These are phyloP conservation scores for Parathielavia hyrcaniae DNA, from an alignment of 495 filamentous ascomycete genomes.

Conservation along the genomic window DNA sequence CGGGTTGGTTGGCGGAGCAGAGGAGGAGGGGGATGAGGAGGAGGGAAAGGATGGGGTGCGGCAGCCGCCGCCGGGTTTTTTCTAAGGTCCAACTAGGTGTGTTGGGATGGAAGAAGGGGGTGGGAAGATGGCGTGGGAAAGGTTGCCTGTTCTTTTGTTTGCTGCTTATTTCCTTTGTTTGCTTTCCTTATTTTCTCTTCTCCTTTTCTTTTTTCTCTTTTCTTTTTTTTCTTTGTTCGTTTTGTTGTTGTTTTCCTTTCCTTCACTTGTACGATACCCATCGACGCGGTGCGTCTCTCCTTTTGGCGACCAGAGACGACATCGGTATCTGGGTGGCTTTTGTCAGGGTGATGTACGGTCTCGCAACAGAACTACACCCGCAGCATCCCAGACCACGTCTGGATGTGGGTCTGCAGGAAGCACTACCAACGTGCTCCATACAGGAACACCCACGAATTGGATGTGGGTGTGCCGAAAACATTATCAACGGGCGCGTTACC, in stretches of 20 bases:
- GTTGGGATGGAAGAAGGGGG: no score
- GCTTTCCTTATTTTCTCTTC: no score
- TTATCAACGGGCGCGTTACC: constrained; percentile 71
- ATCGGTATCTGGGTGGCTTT: no score
- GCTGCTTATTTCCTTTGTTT: no score
- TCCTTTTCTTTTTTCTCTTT: background rate
- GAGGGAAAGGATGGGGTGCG: background rate
- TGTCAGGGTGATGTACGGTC: no score
- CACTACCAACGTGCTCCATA: constrained; percentile 77
- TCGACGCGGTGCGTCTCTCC: no score
- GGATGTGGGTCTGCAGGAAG: constrained; percentile 72
- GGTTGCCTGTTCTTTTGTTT: no score
- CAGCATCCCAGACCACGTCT: constrained; percentile 41
- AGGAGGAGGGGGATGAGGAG: background rate
- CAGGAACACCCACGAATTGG: constrained; percentile 55
- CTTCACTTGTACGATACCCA: no score
- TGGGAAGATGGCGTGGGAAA: no score
- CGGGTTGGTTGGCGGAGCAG: no score
- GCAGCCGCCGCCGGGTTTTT: background rate
- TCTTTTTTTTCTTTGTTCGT: background rate
- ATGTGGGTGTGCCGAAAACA: constrained; percentile 73
- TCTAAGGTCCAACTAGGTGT: background rate
- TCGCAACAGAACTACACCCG: background rate
- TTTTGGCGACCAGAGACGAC: no score
- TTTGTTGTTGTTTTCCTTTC: no score